A percentile compares a stretch with the other conserved stretches of the same genome.
Conservation (phyloP, 306 rosid species). For the Sicyos edulis region DNA sequence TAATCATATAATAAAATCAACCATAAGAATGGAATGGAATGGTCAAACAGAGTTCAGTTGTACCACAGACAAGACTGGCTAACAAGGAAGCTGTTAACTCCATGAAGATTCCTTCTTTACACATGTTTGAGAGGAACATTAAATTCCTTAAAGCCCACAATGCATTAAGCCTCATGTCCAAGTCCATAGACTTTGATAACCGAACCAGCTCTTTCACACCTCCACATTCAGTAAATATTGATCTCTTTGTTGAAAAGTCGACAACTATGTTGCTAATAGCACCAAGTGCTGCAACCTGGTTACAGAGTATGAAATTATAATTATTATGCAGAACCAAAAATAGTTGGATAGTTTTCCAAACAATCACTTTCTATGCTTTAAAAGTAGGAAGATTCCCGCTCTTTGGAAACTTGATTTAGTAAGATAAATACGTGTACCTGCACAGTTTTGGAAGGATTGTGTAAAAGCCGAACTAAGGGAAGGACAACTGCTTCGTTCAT, state of each 20-base stretch:
- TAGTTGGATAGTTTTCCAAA: background rate
- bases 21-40: constrained; percentile 3
- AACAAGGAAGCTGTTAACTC: constrained; percentile 69
- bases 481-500: constrained; percentile 64
- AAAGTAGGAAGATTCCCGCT: constrained; percentile 2
- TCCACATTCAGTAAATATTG: constrained; percentile 59
- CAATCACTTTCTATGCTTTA: background rate
- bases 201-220: constrained; percentile 75
- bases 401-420: background rate
- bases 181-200: constrained; percentile 82
- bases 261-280: constrained; percentile 75
- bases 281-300: constrained; percentile 86
- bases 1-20: constrained; percentile 17
- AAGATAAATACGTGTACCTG: constrained; percentile 49
- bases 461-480: constrained; percentile 77
- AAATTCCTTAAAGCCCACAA: constrained; percentile 85
- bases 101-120: constrained; percentile 52
- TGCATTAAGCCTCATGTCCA: constrained; percentile 62
- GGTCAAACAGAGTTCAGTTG: constrained; percentile 15
- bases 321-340: background rate
- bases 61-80: constrained; percentile 79
- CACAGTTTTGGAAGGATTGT: constrained; percentile 61
- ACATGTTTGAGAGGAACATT: constrained; percentile 68
- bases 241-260: constrained; percentile 55
- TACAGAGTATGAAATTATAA: constrained; percentile 25